These are phyloP conservation scores for Microbotryum violaceum DNA, from an alignment of 1,284 basidiomycete genomes.

Conservation along the genomic window DNA sequence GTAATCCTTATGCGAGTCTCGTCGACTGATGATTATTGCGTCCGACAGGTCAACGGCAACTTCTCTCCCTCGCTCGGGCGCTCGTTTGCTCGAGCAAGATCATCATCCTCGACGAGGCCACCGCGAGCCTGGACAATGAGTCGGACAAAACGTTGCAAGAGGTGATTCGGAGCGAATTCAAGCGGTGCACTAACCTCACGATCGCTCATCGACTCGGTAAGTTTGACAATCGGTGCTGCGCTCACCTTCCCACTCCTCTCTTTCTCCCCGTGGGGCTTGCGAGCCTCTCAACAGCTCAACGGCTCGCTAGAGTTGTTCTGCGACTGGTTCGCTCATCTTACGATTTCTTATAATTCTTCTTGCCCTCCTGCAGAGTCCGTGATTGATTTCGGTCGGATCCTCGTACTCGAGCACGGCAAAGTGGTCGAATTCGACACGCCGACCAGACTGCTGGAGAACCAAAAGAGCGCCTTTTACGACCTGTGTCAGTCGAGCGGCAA, in stretches of 20 bases:
- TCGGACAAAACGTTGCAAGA: slow-evolving; percentile 24
- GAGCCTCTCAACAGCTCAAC: not conserved
- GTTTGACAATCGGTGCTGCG: not conserved
- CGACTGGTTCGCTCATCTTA: not conserved
- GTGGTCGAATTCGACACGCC: slow-evolving; percentile 29
- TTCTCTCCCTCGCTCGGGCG: slow-evolving; percentile 40
- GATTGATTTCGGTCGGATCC: slow-evolving; percentile 29
- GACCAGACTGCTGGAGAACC: slow-evolving; percentile 10
- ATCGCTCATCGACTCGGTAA: slow-evolving; percentile 31
- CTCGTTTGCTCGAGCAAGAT: slow-evolving; percentile 32
- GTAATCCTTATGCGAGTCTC: slow-evolving; percentile 13
- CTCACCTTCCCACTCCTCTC: not conserved
- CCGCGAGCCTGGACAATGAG: slow-evolving; percentile 27
- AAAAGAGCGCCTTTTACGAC: slow-evolving; percentile 4
- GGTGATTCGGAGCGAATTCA: slow-evolving; percentile 30
- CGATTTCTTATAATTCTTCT: not conserved
- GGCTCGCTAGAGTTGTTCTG: not conserved
- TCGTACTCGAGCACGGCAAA: slow-evolving; percentile 21
- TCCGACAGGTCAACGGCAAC: slow-evolving; percentile 38
- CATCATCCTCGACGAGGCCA: slow-evolving; percentile 29
- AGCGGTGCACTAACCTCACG: slow-evolving; percentile 21
- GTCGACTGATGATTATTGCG: slow-evolving; percentile 16
- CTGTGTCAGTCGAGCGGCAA: slow-evolving; percentile 25
- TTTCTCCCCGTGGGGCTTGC: not conserved
- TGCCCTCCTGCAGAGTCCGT: slow-evolving; percentile 15